A percentile compares a stretch with the other conserved stretches of the same genome.
phyloP scores from a whole-genome alignment of 768 basidiomycete species.

The Imleria badia region DNA sequence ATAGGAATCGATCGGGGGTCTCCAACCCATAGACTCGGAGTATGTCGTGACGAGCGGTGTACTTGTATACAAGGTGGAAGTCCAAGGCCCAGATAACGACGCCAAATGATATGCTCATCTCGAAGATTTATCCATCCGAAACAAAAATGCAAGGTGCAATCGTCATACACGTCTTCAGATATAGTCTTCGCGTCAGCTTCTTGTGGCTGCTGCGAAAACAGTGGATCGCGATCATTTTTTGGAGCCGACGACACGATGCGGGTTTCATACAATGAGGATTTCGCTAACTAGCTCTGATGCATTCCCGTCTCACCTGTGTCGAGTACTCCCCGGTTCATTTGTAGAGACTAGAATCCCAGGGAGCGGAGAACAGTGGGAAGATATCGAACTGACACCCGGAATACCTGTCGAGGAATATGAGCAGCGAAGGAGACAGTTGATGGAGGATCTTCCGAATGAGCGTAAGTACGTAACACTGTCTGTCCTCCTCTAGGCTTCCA shows the following conservation, averaged over 20 bases:
- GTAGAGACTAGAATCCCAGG: not conserved
- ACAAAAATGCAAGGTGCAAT: no score
- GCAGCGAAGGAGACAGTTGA: conserved; percentile 59
- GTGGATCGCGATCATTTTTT: not conserved
- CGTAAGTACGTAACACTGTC: conserved; percentile 52
- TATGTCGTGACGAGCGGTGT: no score
- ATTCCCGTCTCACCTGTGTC: not conserved
- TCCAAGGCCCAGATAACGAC: no score
- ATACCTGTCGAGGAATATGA: conserved; percentile 81
- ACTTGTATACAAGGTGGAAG: no score
- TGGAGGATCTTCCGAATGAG: conserved; percentile 76
- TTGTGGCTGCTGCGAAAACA: not conserved
- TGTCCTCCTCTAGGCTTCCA: conserved; percentile 10
- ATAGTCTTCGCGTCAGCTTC: no score
- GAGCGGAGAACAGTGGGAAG: not conserved
- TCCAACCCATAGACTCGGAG: no score
- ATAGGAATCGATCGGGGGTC: no score
- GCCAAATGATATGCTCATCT: no score
- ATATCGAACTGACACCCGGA: conserved; percentile 76
- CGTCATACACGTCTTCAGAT: no score
- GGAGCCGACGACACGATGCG: not conserved
- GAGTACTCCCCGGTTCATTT: not conserved
- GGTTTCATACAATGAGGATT: not conserved
- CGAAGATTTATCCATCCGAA: no score
- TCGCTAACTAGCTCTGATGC: not conserved